Base-by-base conservation (phyloP, 1,139 yeast species). In the Yamadazyma songkhlaensis region DNA sequence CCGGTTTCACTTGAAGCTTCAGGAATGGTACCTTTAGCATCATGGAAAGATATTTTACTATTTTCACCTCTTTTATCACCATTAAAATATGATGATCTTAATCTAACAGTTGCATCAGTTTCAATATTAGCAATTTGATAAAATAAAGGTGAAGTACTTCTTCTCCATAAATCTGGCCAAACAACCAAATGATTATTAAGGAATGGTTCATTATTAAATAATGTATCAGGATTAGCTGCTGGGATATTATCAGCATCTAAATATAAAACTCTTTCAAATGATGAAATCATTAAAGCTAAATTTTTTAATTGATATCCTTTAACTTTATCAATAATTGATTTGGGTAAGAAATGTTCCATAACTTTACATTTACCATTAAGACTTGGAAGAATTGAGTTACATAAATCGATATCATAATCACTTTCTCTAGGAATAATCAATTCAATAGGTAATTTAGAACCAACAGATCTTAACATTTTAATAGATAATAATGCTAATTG, bases 1-100 rank as follows among this genome's bases (percentile, higher is more conserved):
- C 85, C 85, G 6, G 83, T 74, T 55, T 80, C 85, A 22, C 80
- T 67, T 12, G 82, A 65, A 35, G 81, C 73, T 47, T 79, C 84
- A 3, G 84, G 80, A 11, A 80, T 61, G 0, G 84, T 55, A 25
- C 81, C 81, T 40, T 66, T 63, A 28, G 75, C 56, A 51, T 79
- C 84, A 51, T 80, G 84, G 34, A 35, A 60, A 14, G 62, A 56
- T 15, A 42, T 43, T 25, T 43, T 24, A 9, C 42, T 35, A 2
- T 50, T 32, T 26, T 48, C 47, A n/a, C 64, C 64, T 39, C 66
- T 46, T 13, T 41, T 37, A 38, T 64, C 69, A n/a, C 50, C 56
- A 11, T 42, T 39, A 25, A 56, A 50, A 36, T 61, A 64, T 25
- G 62, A 55, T 38, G 60, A 55, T 37, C 70, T 47, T 7, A 49